Evolutionary conservation across 169 alveolate species (phyloP), one percentile per base, ranked within the genome.

Genomic region (Cardiosporidium cionae): DNA sequence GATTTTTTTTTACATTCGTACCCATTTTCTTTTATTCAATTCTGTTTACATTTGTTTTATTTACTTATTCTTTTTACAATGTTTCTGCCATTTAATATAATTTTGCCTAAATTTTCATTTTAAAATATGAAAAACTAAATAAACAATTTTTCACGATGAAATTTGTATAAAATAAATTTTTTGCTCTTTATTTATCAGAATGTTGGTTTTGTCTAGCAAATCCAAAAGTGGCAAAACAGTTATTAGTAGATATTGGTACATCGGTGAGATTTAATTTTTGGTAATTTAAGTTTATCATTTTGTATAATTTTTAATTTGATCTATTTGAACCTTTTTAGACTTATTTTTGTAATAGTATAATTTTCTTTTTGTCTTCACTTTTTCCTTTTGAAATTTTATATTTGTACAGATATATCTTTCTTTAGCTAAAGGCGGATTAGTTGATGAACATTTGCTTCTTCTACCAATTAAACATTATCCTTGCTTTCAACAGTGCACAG

Each of bases 121-220:
- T n/a, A n/a, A n/a, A n/a, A n/a, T n/a, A n/a, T n/a, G n/a, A n/a
- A n/a, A n/a, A n/a, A n/a, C n/a, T n/a, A n/a, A n/a, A n/a, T n/a
- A n/a, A n/a, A n/a, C n/a, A n/a, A n/a, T n/a, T n/a, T n/a, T 44
- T 44, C n/a, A 16, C 16, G 58, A 44, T 16, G n/a, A 16, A 44
- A 16, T 44, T 44, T 44, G 58, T 16, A 44, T 44, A n/a, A 16
- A 44, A 44, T n/a, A 16, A 16, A 16, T 44, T 44, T 44, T n/a
- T 44, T n/a, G 16, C n/a, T 16, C n/a, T 44, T 44, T 16, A 44
- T 44, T 44, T 44, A 44, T 44, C n/a, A 69, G 85, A 79, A 16
- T 79, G 85, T 66, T 79, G 85, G 85, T 79, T 79, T 25, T 79
- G 85, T 63, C 66, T 79, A 70, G 76, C 81, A 52, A 79, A 73